Conservation (phyloP, 1,284 basidiomycete genomes). For the Sparassis latifolia region DNA sequence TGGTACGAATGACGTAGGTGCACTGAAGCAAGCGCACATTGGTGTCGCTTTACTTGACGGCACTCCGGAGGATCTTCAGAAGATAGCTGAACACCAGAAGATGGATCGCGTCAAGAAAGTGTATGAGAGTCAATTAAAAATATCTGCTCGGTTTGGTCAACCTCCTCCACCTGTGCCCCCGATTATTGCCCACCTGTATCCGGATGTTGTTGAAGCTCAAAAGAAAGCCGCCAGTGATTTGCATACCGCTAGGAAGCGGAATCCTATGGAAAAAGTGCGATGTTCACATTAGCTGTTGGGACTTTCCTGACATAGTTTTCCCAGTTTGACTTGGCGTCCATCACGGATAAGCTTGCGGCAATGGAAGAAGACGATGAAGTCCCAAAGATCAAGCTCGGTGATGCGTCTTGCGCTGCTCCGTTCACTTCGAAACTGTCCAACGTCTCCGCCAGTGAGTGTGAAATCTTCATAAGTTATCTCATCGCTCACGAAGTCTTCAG, state of each 20-base stretch:
- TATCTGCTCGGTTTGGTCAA: slow-evolving; percentile 85
- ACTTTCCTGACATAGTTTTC: slow-evolving; percentile 1
- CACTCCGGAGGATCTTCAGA: slow-evolving; percentile 83
- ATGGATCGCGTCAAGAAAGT: slow-evolving; percentile 90
- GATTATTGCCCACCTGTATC: slow-evolving; percentile 78
- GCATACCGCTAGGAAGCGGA: slow-evolving; percentile 63
- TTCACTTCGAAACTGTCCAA: slow-evolving; percentile 95
- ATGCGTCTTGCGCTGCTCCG: slow-evolving; percentile 93
- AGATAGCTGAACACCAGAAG: slow-evolving; percentile 88
- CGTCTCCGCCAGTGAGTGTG: slow-evolving; percentile 78
- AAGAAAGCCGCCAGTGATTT: slow-evolving; percentile 64
- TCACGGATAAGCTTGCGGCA: slow-evolving; percentile 86
- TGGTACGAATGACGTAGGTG: slow-evolving; percentile 95
- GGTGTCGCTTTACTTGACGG: slow-evolving; percentile 92
- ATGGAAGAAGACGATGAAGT: slow-evolving; percentile 92
- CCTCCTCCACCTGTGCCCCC: slow-evolving; percentile 86
- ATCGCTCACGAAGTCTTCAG: slow-evolving; percentile 29
- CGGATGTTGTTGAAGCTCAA: slow-evolving; percentile 88
- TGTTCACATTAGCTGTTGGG: neutral
- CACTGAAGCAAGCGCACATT: slow-evolving; percentile 93
- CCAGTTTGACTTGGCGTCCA: slow-evolving; percentile 82
- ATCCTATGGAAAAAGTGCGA: slow-evolving; percentile 85
- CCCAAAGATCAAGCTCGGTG: slow-evolving; percentile 94
- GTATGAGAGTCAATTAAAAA: slow-evolving; percentile 88
- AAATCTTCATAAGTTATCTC: neutral